Evolutionary conservation across 2,329 filamentous ascomycete species (phyloP), one percentile per base, ranked within the genome.

Genomic region (Sporothrix phasma): DNA sequence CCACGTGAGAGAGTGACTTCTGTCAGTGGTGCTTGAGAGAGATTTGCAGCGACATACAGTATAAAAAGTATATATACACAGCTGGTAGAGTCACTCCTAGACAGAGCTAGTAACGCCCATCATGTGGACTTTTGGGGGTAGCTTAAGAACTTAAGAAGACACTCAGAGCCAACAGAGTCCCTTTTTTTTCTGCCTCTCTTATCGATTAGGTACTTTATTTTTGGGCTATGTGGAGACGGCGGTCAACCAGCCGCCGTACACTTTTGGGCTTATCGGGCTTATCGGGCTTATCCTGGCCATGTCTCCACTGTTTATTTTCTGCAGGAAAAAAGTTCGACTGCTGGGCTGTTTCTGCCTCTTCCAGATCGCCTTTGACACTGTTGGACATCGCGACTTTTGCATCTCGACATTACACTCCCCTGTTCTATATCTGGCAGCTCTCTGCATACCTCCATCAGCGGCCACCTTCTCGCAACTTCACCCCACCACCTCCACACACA

Each of bases 221-320:
- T 37, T 3, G 3, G 34, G 34, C 15, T 37, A 11, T 37, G 34
- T 7, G 34, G 34, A 10, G 34, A 13, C 34, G 34, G 34, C 15
- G 34, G n/a, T n/a, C n/a, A n/a, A n/a, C n/a, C n/a, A n/a, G n/a
- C n/a, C n/a, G n/a, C n/a, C n/a, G n/a, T n/a, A n/a, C n/a, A n/a
- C n/a, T n/a, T n/a, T n/a, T n/a, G 34, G 34, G 34, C 34, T 1
- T 8, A 1, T 13, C 10, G 13, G 34, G 34, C 29, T 58, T 39
- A 54, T 56, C 43, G 5, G 39, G 19, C 29, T 49, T 63, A 47
- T 47, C 62, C 17, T 19, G 5, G 13, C 1, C 4, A 11, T 3
- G 15, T 31, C 24, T 31, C 62, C 62, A 60, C 62, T 60, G 59
- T 51, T 59, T 47, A 45, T 53, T 61, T 64, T 34, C 39, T 61